Evolutionary conservation across 2,329 filamentous ascomycete genomes (phyloP), one percentile per base, ranked within the genome.

Genomic region (Ascocoryne sarcoides): DNA sequence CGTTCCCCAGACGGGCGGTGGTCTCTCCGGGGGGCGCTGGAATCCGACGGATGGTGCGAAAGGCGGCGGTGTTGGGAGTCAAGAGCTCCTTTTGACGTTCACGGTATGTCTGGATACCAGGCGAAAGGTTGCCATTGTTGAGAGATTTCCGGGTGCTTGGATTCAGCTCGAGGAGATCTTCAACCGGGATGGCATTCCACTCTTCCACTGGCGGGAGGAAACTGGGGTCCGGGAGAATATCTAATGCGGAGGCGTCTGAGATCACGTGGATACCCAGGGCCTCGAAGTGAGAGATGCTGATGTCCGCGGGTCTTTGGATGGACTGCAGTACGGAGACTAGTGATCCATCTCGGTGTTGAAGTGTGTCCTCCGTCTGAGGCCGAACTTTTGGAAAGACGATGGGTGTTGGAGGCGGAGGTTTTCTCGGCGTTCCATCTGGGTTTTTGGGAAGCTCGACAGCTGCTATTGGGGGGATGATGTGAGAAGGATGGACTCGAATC

Each of bases 31-130:
- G 68, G 23, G 68, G 66, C 1, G 72, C 62, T 4, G 68, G 66
- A n/a, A 79, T 63, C 32, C 77, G 70, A 17, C 76, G 70, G 40
- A 81, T 69, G 1, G 74, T 75, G 18, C 75, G 71, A 54, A 78
- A 82, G 5, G 76, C 77, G 30, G 70, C 65, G 31, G 73, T 67
- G 46, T 82, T 82, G 17, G 62, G 50, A 39, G 69, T 67, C 12
- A 67, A 69, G 5, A 82, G 66, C 60, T 81, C 76, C 28, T 65
- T 67, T 49, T 66, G 68, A 38, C 76, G 71, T 45, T 82, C 77
- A 8, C 73, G 55, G 48, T 78, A 82, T 30, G 69, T 66, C 40
- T 71, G 67, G 36, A 70, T 71, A 28, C 76, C 76, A 1, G 77
- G 76, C 1, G 74, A 75, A 15, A 65, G 51, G 39, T 65, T 70